These are phyloP conservation scores for Termitomyces sp. DNA, from an alignment of 768 basidiomycete species.

Conservation along the genomic window DNA sequence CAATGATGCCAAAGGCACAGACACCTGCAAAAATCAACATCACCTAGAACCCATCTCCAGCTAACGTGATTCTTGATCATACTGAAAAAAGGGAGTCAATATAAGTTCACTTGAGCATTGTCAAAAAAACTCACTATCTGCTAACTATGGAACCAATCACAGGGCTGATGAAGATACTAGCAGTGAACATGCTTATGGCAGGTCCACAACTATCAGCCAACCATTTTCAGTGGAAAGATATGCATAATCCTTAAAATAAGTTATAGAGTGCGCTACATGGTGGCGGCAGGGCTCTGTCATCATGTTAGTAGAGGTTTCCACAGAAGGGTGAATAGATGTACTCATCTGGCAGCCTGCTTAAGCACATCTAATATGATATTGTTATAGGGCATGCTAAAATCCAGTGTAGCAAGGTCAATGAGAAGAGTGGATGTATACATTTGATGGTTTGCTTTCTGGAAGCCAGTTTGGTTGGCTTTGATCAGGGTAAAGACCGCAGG, in stretches of 20 bases:
- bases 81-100: constrained; percentile 18
- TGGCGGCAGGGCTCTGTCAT: too few relatives aligned
- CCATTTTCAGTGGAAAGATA: too few relatives aligned
- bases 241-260: too few relatives aligned
- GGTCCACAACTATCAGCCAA: constrained; percentile 44
- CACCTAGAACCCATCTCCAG: constrained; percentile 70
- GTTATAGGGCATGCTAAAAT: constrained; percentile 99
- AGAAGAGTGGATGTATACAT: constrained; percentile 82
- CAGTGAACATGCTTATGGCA: constrained; percentile 53
- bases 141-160: constrained; percentile 58
- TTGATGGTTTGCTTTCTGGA: constrained; percentile 21
- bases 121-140: constrained; percentile 44
- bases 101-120: background rate
- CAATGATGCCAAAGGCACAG: constrained; percentile 38
- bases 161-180: constrained; percentile 58
- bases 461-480: constrained; percentile 13
- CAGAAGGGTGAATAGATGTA: too few relatives aligned
- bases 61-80: constrained; percentile 40
- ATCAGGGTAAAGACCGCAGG: constrained; percentile 68
- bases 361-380: constrained; percentile 66
- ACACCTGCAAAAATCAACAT: constrained; percentile 57
- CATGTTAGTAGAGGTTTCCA: too few relatives aligned
- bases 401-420: constrained; percentile 94
- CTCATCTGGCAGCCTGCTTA: too few relatives aligned
- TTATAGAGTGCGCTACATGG: background rate